phyloP scores from a whole-genome alignment of 495 filamentous ascomycete species.

The Hypomontagnella submonticulosa region DNA sequence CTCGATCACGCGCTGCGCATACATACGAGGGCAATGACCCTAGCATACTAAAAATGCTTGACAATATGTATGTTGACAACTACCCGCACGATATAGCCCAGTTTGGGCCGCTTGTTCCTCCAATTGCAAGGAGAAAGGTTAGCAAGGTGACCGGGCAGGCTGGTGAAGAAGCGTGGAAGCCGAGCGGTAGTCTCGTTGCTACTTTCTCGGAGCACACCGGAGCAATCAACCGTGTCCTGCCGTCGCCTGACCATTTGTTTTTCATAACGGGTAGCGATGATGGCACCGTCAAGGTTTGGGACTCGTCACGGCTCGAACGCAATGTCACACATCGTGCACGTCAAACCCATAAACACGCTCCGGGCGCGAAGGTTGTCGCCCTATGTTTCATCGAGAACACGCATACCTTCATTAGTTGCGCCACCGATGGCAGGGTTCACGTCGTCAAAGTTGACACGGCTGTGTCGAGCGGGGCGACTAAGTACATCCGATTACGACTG shows the following conservation, averaged over 20 bases:
- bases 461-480: slow-evolving; percentile 64
- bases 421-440: slow-evolving; percentile 89
- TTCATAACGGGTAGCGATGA: slow-evolving; percentile 96
- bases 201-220: slow-evolving; percentile 88
- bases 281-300: slow-evolving; percentile 92
- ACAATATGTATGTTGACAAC: slow-evolving; percentile 89
- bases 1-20: slow-evolving; percentile 62
- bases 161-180: slow-evolving; percentile 76
- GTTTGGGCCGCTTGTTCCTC: slow-evolving; percentile 84
- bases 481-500: slow-evolving; percentile 80
- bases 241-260: slow-evolving; percentile 92
- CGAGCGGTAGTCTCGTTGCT: slow-evolving; percentile 83
- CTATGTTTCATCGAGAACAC: slow-evolving; percentile 94
- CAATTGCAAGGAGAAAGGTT: slow-evolving; percentile 69
- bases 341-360: slow-evolving; percentile 82
- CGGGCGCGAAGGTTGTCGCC: slow-evolving; percentile 76
- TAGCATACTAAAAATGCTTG: slow-evolving; percentile 82
- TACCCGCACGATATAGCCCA: slow-evolving; percentile 83
- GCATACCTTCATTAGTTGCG: slow-evolving; percentile 89
- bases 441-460: slow-evolving; percentile 86
- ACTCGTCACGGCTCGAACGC: slow-evolving; percentile 85
- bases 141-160: slow-evolving; percentile 62
- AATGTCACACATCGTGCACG: slow-evolving; percentile 87
- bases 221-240: slow-evolving; percentile 81
- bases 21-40: slow-evolving; percentile 92